A percentile compares a stretch with the other conserved stretches of the same genome.
phyloP scores from a whole-genome alignment of 208 protist species.

The Zelonia costaricensis region DNA sequence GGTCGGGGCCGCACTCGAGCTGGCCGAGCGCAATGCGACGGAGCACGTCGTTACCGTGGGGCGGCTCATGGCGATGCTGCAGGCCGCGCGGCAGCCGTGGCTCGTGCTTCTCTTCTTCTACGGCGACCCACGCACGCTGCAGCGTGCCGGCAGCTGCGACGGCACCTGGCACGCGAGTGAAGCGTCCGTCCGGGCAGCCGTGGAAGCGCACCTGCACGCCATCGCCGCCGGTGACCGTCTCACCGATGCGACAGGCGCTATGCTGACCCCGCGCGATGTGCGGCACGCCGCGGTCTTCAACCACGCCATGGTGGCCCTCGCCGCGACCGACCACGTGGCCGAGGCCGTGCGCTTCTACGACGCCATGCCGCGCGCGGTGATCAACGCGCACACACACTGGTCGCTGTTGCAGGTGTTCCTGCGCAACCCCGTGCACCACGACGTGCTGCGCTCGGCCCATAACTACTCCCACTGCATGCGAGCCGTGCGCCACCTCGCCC shows the following conservation, averaged over 20 bases:
- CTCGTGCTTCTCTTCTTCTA: slow-evolving; percentile 31
- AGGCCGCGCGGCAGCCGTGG: slow-evolving; percentile 19
- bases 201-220: background rate
- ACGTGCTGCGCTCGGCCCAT: slow-evolving; percentile 7
- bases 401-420: slow-evolving; percentile 28
- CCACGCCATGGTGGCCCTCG: slow-evolving; percentile 41
- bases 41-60: slow-evolving; percentile 12
- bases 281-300: slow-evolving; percentile 44
- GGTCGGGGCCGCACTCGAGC: slow-evolving; percentile 6
- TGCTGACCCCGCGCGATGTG: slow-evolving; percentile 14
- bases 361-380: slow-evolving; percentile 1
- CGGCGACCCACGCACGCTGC: slow-evolving; percentile 17
- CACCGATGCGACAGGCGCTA: slow-evolving; percentile 11
- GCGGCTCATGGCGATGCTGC: slow-evolving; percentile 23
- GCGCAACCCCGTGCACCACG: slow-evolving; percentile 7
- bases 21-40: background rate
- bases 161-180: slow-evolving; percentile 1
- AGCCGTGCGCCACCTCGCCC: slow-evolving; percentile 18
- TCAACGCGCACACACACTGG: slow-evolving; percentile 37
- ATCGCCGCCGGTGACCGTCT: slow-evolving; percentile 5
- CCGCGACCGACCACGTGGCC: slow-evolving; percentile 21
- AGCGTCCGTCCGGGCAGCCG: background rate
- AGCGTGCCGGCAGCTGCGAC: background rate
- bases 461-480: slow-evolving; percentile 24
- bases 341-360: slow-evolving; percentile 40